Evolutionary conservation across 345 rosid genomes (phyloP).

Genomic region (Noccaea caerulescens): DNA sequence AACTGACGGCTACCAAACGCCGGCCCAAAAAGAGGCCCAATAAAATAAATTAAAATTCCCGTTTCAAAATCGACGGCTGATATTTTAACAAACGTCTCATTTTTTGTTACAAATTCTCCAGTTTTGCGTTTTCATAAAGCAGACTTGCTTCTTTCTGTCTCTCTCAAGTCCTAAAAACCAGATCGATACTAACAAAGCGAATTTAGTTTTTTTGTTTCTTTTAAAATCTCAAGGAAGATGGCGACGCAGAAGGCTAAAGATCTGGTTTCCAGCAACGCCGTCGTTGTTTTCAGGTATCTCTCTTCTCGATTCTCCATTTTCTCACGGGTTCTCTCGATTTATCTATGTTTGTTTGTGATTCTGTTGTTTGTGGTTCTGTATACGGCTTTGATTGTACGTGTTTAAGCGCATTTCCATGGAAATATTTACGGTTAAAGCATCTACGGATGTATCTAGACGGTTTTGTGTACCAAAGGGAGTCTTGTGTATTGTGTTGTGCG

Average conservation of each 20-base stretch:
- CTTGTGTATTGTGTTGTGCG: slow-evolving; percentile 3
- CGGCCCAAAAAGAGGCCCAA: slow-evolving; percentile 27
- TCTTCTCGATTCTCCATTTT: background rate
- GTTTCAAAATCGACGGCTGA: slow-evolving; percentile 22
- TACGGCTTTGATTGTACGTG: background rate
- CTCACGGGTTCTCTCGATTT: background rate
- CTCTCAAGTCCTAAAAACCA: background rate
- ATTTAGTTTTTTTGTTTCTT: slow-evolving; percentile 1
- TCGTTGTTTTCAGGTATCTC: slow-evolving; percentile 71
- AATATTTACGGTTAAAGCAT: background rate
- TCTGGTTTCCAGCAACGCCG: slow-evolving; percentile 57
- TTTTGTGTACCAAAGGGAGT: slow-evolving; percentile 20
- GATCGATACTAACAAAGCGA: slow-evolving; percentile 18
- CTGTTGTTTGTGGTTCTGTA: background rate
- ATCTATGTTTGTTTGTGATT: background rate
- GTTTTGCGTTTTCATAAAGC: slow-evolving; percentile 17
- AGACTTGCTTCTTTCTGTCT: background rate
- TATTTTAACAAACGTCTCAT: background rate
- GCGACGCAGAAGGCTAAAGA: slow-evolving; percentile 69
- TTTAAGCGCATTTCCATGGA: background rate
- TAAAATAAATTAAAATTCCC: background rate
- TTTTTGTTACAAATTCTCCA: too few species aligned
- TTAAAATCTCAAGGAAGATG: slow-evolving; percentile 41
- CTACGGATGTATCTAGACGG: slow-evolving; percentile 31
- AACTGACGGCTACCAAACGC: background rate